Evolutionary conservation across 208 protist species (phyloP).

Genomic region (Leishmania turanica): DNA sequence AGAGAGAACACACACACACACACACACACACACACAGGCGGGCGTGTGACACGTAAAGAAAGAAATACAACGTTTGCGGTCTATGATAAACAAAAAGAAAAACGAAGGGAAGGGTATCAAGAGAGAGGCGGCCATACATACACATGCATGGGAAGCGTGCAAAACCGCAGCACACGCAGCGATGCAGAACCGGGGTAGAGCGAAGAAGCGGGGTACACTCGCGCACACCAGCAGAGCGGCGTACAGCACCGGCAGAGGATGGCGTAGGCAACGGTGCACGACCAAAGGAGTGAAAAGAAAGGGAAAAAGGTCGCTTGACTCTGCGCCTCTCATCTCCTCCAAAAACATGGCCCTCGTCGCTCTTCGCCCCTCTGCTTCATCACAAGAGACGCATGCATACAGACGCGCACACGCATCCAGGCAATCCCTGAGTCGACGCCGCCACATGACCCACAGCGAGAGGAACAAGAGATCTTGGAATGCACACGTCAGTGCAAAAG

Average conservation of each 20-base stretch:
- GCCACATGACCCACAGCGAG: background rate
- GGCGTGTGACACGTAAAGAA: background rate
- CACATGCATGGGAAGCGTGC: background rate
- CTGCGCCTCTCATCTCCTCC: background rate
- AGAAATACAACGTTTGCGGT: background rate
- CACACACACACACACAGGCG: background rate
- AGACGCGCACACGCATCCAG: background rate
- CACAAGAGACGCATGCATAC: background rate
- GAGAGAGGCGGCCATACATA: background rate
- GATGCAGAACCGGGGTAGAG: background rate
- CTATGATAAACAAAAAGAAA: background rate
- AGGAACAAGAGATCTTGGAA: constrained; percentile 2
- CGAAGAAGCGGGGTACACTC: background rate
- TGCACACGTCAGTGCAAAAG: background rate
- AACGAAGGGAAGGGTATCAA: background rate
- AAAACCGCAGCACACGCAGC: background rate
- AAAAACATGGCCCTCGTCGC: background rate
- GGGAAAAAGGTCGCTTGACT: background rate
- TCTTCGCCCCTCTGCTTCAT: background rate
- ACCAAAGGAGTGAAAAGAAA: background rate
- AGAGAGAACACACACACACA: background rate
- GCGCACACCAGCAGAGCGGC: background rate
- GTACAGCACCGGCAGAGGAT: background rate
- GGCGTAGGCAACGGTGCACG: background rate
- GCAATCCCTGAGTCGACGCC: background rate